Percentiles rank a stretch among this genome's conserved stretches.
These are phyloP conservation scores for Zymoseptoria passerinii DNA, from an alignment of 2,329 filamentous ascomycete genomes.

Conservation along the genomic window DNA sequence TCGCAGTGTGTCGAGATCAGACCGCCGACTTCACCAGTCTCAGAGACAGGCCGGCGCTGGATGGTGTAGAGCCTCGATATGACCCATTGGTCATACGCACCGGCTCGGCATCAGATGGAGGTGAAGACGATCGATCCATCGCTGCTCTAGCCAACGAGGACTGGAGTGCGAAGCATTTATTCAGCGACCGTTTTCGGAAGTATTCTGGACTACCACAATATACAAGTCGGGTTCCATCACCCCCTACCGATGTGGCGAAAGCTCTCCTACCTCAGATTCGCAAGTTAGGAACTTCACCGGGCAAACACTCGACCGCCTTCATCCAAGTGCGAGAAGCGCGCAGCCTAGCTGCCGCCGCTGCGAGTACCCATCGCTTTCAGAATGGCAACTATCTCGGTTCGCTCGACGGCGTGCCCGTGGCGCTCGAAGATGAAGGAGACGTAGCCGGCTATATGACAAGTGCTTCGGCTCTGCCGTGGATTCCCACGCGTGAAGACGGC, in stretches of 20 bases:
- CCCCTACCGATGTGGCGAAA: constrained; percentile 60
- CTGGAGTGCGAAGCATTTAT: constrained; percentile 17
- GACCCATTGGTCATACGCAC: constrained; percentile 51
- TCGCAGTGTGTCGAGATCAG: constrained; percentile 50
- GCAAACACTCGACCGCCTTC: constrained; percentile 62
- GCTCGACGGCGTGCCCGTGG: constrained; percentile 74
- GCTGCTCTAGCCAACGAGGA: constrained; percentile 9
- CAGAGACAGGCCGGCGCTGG: constrained; percentile 47
- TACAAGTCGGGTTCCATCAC: constrained; percentile 64
- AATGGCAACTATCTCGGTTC: constrained; percentile 57
- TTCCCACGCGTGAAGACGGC: constrained; percentile 42
- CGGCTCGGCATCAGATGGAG: background rate
- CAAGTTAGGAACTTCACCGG: constrained; percentile 33
- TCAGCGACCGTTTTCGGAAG: constrained; percentile 36
- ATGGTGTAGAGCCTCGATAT: constrained; percentile 47
- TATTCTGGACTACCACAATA: constrained; percentile 64
- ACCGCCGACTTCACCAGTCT: constrained; percentile 60
- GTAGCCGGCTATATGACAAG: constrained; percentile 61
- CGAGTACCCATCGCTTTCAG: constrained; percentile 65
- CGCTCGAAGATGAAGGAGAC: constrained; percentile 73
- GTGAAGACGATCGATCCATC: constrained; percentile 1
- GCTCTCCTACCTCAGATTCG: constrained; percentile 56
- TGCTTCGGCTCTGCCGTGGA: constrained; percentile 57
- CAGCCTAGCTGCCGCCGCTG: constrained; percentile 59
- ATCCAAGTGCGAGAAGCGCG: constrained; percentile 56